Conservation (phyloP, 352 stramenopile species). For the Paralagenidium karlingii region DNA sequence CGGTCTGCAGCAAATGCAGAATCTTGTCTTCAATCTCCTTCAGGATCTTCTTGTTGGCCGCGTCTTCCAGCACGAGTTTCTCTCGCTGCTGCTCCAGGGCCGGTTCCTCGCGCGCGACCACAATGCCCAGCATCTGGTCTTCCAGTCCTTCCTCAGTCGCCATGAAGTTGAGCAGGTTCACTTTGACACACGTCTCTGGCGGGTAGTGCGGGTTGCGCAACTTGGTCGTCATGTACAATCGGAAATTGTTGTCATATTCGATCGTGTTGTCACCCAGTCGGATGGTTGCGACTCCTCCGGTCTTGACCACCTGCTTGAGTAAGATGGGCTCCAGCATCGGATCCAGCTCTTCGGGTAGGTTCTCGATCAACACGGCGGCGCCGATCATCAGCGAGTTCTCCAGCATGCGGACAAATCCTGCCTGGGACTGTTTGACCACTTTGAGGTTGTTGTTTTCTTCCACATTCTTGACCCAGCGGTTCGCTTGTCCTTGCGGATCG, state of each 20-base stretch:
- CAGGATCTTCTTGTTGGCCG: constrained; percentile 89
- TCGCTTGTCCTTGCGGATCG: constrained; percentile 91
- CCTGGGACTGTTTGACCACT: constrained; percentile 89
- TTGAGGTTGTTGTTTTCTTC: constrained; percentile 84
- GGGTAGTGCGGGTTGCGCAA: constrained; percentile 90
- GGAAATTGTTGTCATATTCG: constrained; percentile 90
- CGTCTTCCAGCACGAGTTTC: constrained; percentile 90
- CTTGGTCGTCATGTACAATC: constrained; percentile 93
- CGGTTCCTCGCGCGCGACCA: constrained; percentile 88
- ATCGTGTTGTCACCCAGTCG: constrained; percentile 89
- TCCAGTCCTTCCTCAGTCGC: constrained; percentile 90
- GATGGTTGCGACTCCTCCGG: constrained; percentile 83
- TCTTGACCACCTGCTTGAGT: constrained; percentile 88
- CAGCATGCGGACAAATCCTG: constrained; percentile 89
- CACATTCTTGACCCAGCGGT: constrained; percentile 93
- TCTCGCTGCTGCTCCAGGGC: constrained; percentile 88
- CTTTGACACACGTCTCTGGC: constrained; percentile 92
- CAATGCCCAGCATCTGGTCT: constrained; percentile 93
- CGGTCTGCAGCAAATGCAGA: constrained; percentile 84
- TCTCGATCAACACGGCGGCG: constrained; percentile 87
- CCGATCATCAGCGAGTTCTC: constrained; percentile 94
- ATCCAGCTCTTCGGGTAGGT: constrained; percentile 89
- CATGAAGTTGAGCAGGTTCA: constrained; percentile 96
- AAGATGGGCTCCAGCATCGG: constrained; percentile 90
- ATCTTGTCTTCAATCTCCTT: constrained; percentile 97